Conservation (phyloP, 352 stramenopile species). For the Thalassiosira delicatula region DNA sequence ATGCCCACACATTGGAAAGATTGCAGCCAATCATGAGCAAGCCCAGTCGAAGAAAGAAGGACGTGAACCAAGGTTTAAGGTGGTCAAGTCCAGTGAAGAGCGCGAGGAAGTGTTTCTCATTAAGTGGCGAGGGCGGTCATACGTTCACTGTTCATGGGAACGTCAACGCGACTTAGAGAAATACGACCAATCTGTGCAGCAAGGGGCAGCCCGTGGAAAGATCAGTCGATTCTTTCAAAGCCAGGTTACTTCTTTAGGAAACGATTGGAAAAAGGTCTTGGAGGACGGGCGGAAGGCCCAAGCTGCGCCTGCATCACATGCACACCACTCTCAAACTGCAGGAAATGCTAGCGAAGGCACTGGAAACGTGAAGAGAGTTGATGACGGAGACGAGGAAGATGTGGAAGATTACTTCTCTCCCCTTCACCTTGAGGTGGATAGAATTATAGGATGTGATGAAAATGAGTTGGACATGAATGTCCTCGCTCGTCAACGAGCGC, state of each 20-base stretch:
- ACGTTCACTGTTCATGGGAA: conserved; percentile 98
- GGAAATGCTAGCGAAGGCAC: conserved; percentile 23
- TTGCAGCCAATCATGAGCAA: conserved; percentile 64
- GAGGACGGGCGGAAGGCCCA: conserved; percentile 67
- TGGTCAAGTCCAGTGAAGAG: conserved; percentile 48
- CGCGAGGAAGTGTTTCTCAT: conserved; percentile 92
- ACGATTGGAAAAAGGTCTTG: conserved; percentile 80
- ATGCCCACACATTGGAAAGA: conserved; percentile 75
- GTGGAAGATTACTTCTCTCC: conserved; percentile 80
- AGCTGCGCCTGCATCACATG: conserved; percentile 44
- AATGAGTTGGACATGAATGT: conserved; percentile 82
- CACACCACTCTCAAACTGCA: conserved; percentile 58
- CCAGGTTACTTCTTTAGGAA: conserved; percentile 74
- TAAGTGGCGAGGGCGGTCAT: conserved; percentile 99
- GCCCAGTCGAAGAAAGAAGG: conserved; percentile 48
- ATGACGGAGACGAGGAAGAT: conserved; percentile 42
- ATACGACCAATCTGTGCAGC: conserved; percentile 76
- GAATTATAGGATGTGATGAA: conserved; percentile 83
- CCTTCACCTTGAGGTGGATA: conserved; percentile 76
- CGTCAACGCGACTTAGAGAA: conserved; percentile 89
- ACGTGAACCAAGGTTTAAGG: conserved; percentile 53
- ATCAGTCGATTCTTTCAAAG: conserved; percentile 78
- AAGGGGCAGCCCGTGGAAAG: conserved; percentile 77
- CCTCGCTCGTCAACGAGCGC: conserved; percentile 76
- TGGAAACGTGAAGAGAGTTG: conserved; percentile 3